These are phyloP conservation scores for Myxozyma mucilagina DNA, from an alignment of 805 yeast species.

Conservation along the genomic window DNA sequence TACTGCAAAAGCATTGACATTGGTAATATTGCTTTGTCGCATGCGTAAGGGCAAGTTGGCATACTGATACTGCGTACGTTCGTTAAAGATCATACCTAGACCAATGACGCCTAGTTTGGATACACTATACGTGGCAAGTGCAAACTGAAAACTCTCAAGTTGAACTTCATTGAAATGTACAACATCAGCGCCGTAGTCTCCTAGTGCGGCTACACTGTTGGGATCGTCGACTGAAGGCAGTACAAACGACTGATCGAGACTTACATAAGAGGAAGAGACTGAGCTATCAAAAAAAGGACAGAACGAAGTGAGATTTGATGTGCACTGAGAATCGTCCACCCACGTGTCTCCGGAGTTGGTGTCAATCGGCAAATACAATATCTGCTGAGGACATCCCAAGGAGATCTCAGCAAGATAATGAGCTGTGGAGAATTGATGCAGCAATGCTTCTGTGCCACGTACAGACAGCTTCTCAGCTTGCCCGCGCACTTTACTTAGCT, in stretches of 20 bases:
- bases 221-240: constrained; percentile 49
- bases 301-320: constrained; percentile 38
- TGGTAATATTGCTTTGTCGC: constrained; percentile 46
- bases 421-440: background rate
- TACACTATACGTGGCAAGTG: constrained; percentile 69
- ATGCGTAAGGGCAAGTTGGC: constrained; percentile 40
- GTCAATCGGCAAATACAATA: constrained; percentile 57
- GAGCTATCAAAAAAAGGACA: constrained; percentile 37
- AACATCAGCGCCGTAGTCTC: constrained; percentile 64
- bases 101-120: constrained; percentile 57
- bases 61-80: constrained; percentile 33
- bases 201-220: constrained; percentile 51
- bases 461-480: no score
- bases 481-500: no score
- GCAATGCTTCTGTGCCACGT: background rate
- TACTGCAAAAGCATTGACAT: constrained; percentile 48
- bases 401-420: constrained; percentile 38
- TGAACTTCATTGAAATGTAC: constrained; percentile 52
- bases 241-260: constrained; percentile 33
- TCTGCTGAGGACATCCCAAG: constrained; percentile 60
- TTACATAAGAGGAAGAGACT: constrained; percentile 35
- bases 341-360: constrained; percentile 78
- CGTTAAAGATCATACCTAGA: constrained; percentile 43
- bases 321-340: constrained; percentile 43
- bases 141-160: constrained; percentile 60